These are phyloP conservation scores for Pseudodiploospora longispora DNA, from an alignment of 2,329 filamentous ascomycete genomes.

Conservation along the genomic window DNA sequence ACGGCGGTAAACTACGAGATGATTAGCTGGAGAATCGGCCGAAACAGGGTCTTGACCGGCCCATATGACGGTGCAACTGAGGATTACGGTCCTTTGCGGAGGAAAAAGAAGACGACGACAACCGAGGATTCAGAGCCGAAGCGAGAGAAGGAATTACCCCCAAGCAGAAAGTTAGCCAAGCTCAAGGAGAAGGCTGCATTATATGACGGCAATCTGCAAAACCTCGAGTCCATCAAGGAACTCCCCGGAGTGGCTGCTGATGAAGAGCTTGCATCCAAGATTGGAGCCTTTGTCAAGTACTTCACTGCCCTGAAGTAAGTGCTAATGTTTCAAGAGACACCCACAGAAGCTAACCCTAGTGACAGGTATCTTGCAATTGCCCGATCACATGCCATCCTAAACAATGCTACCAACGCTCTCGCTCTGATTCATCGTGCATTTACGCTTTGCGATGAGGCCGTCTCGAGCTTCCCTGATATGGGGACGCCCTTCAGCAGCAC, in stretches of 20 bases:
- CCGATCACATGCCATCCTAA: constrained; percentile 70
- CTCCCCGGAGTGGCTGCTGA: constrained; percentile 87
- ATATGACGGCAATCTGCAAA: constrained; percentile 86
- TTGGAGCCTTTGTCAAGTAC: constrained; percentile 73
- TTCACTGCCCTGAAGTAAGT: constrained; percentile 81
- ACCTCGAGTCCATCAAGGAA: constrained; percentile 81
- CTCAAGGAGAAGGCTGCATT: constrained; percentile 81
- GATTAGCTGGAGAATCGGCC: constrained; percentile 88
- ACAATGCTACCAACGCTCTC: constrained; percentile 69
- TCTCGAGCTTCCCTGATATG: constrained; percentile 35
- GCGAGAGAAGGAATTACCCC: constrained; percentile 52
- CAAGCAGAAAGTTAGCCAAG: constrained; percentile 67
- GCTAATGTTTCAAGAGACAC: not conserved
- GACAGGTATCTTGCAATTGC: constrained; percentile 74
- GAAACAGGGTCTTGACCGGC: constrained; percentile 85
- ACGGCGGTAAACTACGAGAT: constrained; percentile 92
- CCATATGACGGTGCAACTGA: constrained; percentile 64
- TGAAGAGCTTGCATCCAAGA: constrained; percentile 61
- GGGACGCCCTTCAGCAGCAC: constrained; percentile 17
- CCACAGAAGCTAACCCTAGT: constrained; percentile 9
- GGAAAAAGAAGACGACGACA: constrained; percentile 38
- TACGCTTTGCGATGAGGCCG: constrained; percentile 50
- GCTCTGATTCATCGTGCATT: constrained; percentile 70
- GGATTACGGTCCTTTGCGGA: constrained; percentile 40
- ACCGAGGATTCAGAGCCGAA: constrained; percentile 30